Evolutionary conservation across 257 asterid species (phyloP).

Genomic region (Lantana camara): DNA sequence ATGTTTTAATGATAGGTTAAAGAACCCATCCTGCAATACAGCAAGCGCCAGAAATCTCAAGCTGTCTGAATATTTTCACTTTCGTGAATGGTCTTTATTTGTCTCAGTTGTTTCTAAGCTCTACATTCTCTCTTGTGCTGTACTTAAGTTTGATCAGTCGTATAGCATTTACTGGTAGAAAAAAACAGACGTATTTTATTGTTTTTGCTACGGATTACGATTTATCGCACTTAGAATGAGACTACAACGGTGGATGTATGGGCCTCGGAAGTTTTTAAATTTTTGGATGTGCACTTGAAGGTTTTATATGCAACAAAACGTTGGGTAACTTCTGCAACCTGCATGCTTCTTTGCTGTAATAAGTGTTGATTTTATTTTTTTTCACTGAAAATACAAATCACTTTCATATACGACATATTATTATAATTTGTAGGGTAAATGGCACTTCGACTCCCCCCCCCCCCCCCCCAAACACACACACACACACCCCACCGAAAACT

Average conservation of each 20-base stretch:
- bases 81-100: not conserved
- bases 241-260: not conserved
- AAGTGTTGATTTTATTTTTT: too few relatives aligned
- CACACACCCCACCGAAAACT: too few relatives aligned
- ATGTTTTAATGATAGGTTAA: conserved; percentile 52
- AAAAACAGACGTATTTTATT: not conserved
- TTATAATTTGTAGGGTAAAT: too few relatives aligned
- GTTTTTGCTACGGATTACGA: not conserved
- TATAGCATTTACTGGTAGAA: not conserved
- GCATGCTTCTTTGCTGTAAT: too few relatives aligned
- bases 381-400: too few relatives aligned
- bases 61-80: conserved; percentile 40
- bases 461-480: too few relatives aligned
- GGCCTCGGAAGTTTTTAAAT: not conserved
- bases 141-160: not conserved
- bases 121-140: not conserved
- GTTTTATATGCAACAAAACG: too few relatives aligned
- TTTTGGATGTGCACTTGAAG: too few relatives aligned
- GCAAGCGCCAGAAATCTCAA: conserved; percentile 73
- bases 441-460: too few relatives aligned
- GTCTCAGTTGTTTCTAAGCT: not conserved
- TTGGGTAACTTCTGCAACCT: too few relatives aligned
- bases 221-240: not conserved
- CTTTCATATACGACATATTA: too few relatives aligned
- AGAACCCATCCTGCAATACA: conserved; percentile 76